phyloP scores from a whole-genome alignment of 805 yeast species.

The Saccharomycopsis fodiens region DNA sequence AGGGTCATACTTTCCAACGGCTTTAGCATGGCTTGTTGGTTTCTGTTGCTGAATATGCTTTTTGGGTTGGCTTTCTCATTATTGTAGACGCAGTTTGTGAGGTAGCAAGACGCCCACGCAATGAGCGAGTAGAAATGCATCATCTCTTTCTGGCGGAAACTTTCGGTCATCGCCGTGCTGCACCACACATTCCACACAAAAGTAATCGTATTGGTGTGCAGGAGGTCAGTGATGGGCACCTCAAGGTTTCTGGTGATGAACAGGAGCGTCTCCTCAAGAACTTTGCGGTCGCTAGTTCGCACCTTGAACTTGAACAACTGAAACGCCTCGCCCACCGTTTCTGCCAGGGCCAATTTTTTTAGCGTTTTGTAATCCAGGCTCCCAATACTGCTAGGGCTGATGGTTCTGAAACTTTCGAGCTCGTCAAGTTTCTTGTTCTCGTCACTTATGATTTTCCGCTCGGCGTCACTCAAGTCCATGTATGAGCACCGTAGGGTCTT shows the following conservation, averaged over 20 bases:
- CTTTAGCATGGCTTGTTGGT: background rate
- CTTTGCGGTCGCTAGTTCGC: background rate
- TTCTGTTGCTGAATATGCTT: constrained; percentile 1
- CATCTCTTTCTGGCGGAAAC: background rate
- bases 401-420: background rate
- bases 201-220: constrained; percentile 1
- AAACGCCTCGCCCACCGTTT: background rate
- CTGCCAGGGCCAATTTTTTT: background rate
- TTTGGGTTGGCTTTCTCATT: background rate
- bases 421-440: constrained; percentile 2
- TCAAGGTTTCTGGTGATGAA: constrained; percentile 11
- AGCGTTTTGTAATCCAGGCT: background rate
- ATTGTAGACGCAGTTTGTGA: constrained; percentile 5
- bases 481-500: constrained; percentile 15
- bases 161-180: constrained; percentile 5
- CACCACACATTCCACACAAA: constrained; percentile 14
- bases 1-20: constrained; percentile 9
- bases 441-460: constrained; percentile 4
- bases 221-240: constrained; percentile 8
- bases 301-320: constrained; percentile 1
- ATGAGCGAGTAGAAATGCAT: constrained; percentile 14
- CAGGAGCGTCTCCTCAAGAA: background rate
- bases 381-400: background rate
- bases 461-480: constrained; percentile 10
- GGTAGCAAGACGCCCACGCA: constrained; percentile 10